These are phyloP conservation scores for Pleurotus tuber-regium DNA, from an alignment of 768 basidiomycete species.

Conservation along the genomic window DNA sequence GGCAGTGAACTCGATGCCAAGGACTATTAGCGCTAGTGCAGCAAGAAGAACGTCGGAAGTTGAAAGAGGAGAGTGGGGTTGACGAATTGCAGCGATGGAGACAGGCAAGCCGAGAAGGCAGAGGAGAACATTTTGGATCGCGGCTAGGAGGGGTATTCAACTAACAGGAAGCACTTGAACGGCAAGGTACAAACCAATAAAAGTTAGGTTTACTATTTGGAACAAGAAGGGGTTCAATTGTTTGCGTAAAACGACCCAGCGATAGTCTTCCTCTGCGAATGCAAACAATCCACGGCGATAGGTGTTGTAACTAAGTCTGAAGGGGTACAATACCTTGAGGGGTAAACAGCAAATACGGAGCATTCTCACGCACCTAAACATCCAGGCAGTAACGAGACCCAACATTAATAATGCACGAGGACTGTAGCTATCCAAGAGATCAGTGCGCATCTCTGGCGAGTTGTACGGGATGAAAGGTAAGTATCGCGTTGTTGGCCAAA, in stretches of 20 bases:
- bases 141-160: slow-evolving; percentile 37
- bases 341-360: slow-evolving; percentile 11
- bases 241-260: slow-evolving; percentile 77
- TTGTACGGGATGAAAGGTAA: slow-evolving; percentile 52
- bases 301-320: slow-evolving; percentile 76
- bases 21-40: slow-evolving; percentile 49
- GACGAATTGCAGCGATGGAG: slow-evolving; percentile 45
- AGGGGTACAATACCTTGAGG: slow-evolving; percentile 20
- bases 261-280: slow-evolving; percentile 81
- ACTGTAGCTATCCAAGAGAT: slow-evolving; percentile 48
- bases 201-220: slow-evolving; percentile 50
- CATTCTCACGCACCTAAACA: slow-evolving; percentile 42
- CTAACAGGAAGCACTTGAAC: neutral
- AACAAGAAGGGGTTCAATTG: slow-evolving; percentile 44
- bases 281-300: slow-evolving; percentile 77
- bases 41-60: slow-evolving; percentile 64
- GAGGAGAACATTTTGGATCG: slow-evolving; percentile 79
- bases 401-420: slow-evolving; percentile 77
- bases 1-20: slow-evolving; percentile 75
- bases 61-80: slow-evolving; percentile 51
- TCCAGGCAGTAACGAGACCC: slow-evolving; percentile 65
- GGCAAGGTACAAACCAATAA: slow-evolving; percentile 52
- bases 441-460: slow-evolving; percentile 44
- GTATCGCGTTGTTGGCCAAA: slow-evolving; percentile 32
- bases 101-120: slow-evolving; percentile 66